phyloP scores from a whole-genome alignment of 768 basidiomycete species.

The Leccinum subgranulosum region DNA sequence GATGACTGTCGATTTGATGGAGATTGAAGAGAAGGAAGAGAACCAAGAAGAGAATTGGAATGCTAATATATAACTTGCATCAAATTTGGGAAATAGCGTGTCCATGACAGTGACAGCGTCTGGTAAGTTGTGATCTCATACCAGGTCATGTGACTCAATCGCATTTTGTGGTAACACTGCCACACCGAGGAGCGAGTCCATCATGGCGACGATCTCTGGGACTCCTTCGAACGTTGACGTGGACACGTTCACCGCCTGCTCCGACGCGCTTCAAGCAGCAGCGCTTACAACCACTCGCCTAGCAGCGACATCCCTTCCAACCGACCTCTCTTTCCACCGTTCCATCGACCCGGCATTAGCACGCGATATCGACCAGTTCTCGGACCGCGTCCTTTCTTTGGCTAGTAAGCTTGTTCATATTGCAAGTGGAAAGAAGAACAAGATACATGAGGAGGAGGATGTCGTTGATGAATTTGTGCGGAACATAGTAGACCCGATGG shows the following conservation, averaged over 20 bases:
- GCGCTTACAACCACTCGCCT: slow-evolving; percentile 63
- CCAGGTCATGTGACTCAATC: slow-evolving; percentile 11
- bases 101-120: neutral
- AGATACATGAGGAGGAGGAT: slow-evolving; percentile 69
- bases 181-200: neutral
- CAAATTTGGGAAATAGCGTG: slow-evolving; percentile 49
- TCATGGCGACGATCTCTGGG: slow-evolving; percentile 13
- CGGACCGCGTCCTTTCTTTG: slow-evolving; percentile 60
- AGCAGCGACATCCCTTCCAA: slow-evolving; percentile 56
- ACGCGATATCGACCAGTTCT: slow-evolving; percentile 65
- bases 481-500: slow-evolving; percentile 78
- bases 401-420: slow-evolving; percentile 62
- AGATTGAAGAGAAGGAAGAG: slow-evolving; percentile 56
- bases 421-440: slow-evolving; percentile 36
- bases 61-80: slow-evolving; percentile 52
- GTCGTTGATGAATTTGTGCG: slow-evolving; percentile 80
- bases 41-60: slow-evolving; percentile 91
- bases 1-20: slow-evolving; percentile 73
- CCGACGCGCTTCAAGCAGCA: slow-evolving; percentile 53
- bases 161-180: neutral
- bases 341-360: slow-evolving; percentile 76
- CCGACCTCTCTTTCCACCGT: slow-evolving; percentile 85
- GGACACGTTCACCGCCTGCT: slow-evolving; percentile 49
- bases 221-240: slow-evolving; percentile 12
- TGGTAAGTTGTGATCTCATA: neutral